Evolutionary conservation across 305 asterid genomes (phyloP).

Genomic region (Fraxinus greggii): DNA sequence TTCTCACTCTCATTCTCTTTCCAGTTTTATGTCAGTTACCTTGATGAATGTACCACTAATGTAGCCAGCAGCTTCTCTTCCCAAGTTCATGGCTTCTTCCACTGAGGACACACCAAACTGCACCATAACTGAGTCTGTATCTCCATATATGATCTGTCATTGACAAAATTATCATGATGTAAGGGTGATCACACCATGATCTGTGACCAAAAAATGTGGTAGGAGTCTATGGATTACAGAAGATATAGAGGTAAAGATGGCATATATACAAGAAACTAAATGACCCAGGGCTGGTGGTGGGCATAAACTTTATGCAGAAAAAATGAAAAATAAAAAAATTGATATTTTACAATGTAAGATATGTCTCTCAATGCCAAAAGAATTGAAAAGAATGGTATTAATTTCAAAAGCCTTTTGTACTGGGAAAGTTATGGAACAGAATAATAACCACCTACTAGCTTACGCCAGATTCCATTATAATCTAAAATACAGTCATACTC

Average conservation of each 20-base stretch:
- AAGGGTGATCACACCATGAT: conserved; percentile 20
- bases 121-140: conserved; percentile 99
- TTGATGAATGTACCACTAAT: conserved; percentile 84
- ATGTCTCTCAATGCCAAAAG: neutral
- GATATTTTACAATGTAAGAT: neutral
- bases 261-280: conserved; percentile 18
- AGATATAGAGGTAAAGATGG: neutral
- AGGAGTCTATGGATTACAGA: neutral
- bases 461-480: conserved; percentile 2
- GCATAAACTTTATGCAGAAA: neutral
- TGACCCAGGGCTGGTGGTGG: neutral
- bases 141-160: conserved; percentile 93
- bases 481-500: neutral
- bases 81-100: conserved; percentile 89
- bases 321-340: neutral
- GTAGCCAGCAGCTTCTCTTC: conserved; percentile 94
- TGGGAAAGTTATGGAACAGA: neutral
- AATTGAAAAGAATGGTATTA: neutral
- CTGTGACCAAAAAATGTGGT: neutral
- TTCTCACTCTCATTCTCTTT: neutral
- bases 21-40: conserved; percentile 39
- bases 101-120: conserved; percentile 90
- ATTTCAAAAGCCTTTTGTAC: neutral
- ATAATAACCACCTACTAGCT: conserved; percentile 3
- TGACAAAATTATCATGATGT: conserved; percentile 6